Percentiles rank a stretch among this genome's conserved stretches.
phyloP scores from a whole-genome alignment of 208 protist species.

The Strigomonas culicis region DNA sequence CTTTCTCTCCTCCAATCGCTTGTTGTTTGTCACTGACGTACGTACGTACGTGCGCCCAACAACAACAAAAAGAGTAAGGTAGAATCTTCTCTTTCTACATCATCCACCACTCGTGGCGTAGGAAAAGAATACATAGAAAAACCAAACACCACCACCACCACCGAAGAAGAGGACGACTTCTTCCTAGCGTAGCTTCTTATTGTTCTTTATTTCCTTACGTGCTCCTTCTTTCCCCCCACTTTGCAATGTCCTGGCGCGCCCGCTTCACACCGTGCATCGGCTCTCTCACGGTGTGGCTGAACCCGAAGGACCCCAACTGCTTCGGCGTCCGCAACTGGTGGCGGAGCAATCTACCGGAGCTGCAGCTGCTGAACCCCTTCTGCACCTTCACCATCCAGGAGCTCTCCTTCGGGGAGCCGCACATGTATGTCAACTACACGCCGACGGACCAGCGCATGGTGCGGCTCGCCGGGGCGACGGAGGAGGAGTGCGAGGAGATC shows the following conservation, averaged over 20 bases:
- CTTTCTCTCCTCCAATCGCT: background rate
- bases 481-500: conserved; percentile 89
- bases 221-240: conserved; percentile 3
- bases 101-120: too few relatives aligned
- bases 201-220: conserved; percentile 1
- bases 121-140: background rate
- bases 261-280: conserved; percentile 85
- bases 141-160: background rate
- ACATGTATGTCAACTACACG: conserved; percentile 91
- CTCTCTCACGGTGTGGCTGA: conserved; percentile 86
- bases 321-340: conserved; percentile 91
- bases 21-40: background rate
- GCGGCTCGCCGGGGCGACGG: conserved; percentile 80
- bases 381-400: conserved; percentile 90
- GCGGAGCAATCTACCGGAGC: conserved; percentile 88
- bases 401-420: conserved; percentile 86
- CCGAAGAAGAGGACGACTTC: background rate
- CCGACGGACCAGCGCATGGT: conserved; percentile 87
- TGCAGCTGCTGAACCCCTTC: conserved; percentile 87
- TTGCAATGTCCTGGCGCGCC: conserved; percentile 79
- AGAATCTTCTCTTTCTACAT: too few relatives aligned
- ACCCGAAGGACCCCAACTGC: conserved; percentile 91
- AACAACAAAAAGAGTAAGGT: background rate
- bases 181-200: background rate
- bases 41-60: too few relatives aligned